These are phyloP conservation scores for Cynanchum wilfordii DNA, from an alignment of 257 asterid genomes.

Conservation along the genomic window DNA sequence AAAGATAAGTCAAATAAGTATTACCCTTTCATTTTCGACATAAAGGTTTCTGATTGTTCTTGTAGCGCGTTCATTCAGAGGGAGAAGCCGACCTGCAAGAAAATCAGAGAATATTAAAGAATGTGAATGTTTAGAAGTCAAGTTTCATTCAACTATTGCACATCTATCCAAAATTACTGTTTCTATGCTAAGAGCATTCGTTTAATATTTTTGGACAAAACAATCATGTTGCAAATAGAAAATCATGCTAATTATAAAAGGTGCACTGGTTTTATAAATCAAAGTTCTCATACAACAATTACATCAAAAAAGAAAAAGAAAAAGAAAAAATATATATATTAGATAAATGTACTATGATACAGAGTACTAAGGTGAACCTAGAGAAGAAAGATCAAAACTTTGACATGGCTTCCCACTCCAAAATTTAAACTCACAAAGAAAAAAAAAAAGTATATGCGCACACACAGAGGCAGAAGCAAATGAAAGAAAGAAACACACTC, in stretches of 20 bases:
- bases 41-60: conserved; percentile 85
- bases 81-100: conserved; percentile 68
- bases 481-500: neutral
- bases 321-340: neutral
- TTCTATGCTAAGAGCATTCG: neutral
- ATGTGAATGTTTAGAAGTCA: neutral
- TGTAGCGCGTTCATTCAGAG: conserved; percentile 88
- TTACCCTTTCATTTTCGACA: conserved; percentile 94
- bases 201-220: neutral
- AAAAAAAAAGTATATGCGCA: neutral
- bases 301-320: too few species aligned
- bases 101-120: conserved; percentile 8
- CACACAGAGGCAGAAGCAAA: neutral
- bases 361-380: neutral
- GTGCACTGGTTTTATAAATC: neutral
- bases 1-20: neutral
- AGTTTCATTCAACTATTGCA: neutral
- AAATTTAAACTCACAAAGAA: neutral
- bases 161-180: neutral
- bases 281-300: neutral
- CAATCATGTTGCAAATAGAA: neutral
- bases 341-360: neutral
- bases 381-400: neutral
- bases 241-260: neutral
- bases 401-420: neutral